A percentile compares a stretch with the other conserved stretches of the same genome.
Evolutionary conservation across 106 monocot species (phyloP).

Genomic region (Platanthera guangdongensis): DNA sequence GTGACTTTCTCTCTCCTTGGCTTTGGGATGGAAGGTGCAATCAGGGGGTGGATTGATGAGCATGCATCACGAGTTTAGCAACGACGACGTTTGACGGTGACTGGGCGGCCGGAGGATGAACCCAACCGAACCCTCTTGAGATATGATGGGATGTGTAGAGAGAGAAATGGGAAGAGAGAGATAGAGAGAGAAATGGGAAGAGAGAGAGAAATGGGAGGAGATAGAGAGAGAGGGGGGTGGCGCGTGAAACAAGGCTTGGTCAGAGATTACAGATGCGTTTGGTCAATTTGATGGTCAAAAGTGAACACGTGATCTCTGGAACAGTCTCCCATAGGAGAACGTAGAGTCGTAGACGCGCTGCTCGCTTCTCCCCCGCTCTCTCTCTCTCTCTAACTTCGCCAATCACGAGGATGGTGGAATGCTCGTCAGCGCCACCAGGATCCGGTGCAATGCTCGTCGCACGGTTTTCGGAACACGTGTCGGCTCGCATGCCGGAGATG

Average conservation of each 20-base stretch:
- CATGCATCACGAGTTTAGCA: neutral
- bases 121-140: neutral
- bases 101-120: neutral
- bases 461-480: too few species aligned
- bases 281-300: slow-evolving; percentile 24
- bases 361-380: neutral
- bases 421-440: neutral
- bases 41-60: too few species aligned
- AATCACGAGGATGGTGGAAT: too few species aligned
- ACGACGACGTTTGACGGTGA: slow-evolving; percentile 15
- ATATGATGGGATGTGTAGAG: neutral
- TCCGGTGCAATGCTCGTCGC: neutral
- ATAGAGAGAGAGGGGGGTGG: neutral
- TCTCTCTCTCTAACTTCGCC: neutral
- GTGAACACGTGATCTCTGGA: slow-evolving; percentile 16
- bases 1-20: neutral
- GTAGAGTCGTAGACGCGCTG: too few species aligned
- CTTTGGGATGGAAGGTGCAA: neutral
- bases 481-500: neutral
- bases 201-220: too few species aligned
- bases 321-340: slow-evolving; percentile 11
- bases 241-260: slow-evolving; percentile 17
- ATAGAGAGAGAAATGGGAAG: too few species aligned
- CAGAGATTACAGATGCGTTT: slow-evolving; percentile 15
- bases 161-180: neutral